These are phyloP conservation scores for Fonsecaea multimorphosa DNA, from an alignment of 2,329 filamentous ascomycete genomes.

Conservation along the genomic window DNA sequence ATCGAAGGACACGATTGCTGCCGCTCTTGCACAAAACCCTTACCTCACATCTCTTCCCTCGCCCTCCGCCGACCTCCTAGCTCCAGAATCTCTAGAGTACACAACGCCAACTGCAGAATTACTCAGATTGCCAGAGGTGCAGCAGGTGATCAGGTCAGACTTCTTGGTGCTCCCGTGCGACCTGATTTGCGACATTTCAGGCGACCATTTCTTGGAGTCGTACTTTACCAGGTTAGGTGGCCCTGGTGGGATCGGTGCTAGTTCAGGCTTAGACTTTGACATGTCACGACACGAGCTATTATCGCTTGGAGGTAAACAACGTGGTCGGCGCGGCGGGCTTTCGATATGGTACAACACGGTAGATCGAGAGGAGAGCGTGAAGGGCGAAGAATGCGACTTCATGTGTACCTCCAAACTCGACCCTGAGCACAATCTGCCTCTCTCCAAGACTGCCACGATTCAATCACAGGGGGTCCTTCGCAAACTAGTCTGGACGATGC, in stretches of 20 bases:
- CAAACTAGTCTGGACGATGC: conserved; percentile 83
- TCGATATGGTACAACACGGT: conserved; percentile 92
- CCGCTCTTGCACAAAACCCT: conserved; percentile 57
- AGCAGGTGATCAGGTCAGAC: conserved; percentile 77
- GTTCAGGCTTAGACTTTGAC: conserved; percentile 51
- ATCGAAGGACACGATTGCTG: conserved; percentile 51
- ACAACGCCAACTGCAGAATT: conserved; percentile 90
- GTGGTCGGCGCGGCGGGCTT: conserved; percentile 75
- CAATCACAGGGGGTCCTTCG: conserved; percentile 55
- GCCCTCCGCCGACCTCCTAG: conserved; percentile 70
- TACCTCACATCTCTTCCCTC: conserved; percentile 57
- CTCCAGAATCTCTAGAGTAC: conserved; percentile 75
- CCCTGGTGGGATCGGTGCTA: conserved; percentile 57
- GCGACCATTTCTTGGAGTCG: conserved; percentile 80
- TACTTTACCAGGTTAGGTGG: conserved; percentile 88
- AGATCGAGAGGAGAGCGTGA: conserved; percentile 71
- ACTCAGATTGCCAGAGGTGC: conserved; percentile 81
- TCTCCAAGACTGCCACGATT: conserved; percentile 65
- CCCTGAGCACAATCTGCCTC: conserved; percentile 55
- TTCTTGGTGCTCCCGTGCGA: conserved; percentile 94
- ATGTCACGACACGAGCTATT: conserved; percentile 52
- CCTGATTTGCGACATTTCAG: conserved; percentile 85
- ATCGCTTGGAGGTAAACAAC: conserved; percentile 60
- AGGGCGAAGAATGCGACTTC: conserved; percentile 92
- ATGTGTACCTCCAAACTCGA: conserved; percentile 76